Base-by-base conservation (phyloP, 495 filamentous ascomycete species). In the Sordaria brevicollis region DNA sequence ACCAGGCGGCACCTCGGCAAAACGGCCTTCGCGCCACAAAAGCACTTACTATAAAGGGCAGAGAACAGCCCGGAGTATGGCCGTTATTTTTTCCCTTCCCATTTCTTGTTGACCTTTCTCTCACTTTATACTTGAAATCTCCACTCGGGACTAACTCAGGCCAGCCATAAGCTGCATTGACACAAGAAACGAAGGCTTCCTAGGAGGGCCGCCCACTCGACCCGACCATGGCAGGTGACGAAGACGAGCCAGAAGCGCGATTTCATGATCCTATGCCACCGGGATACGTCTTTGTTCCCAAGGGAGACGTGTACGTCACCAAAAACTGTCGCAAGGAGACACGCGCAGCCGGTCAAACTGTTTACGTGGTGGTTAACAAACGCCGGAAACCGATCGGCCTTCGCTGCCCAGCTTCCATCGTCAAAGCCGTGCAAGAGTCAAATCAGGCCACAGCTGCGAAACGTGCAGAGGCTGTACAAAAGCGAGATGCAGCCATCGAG, bases 291-390 rank as follows among this genome's bases (percentile, higher is more conserved):
- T 80, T 80, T 25, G 76, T 83, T 21, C 74, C 68, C 13, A 82
- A 79, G 38, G 81, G 82, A 66, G 71, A 81, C 68, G 65, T 71
- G 2, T 84, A 81, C 71, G 70, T 79, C 33, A 83, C 81, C 34
- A 72, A 71, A 25, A 39, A 81, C 71, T 83, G 81, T 70, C 78
- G 80, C 35, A 70, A 71, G n/a, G 66, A 71, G 19, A 79, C 81
- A 4, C 75, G 75, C n/a, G 71, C 54, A 10, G 73, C 75, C 19
- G 68, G 68, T 29, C 67, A 76, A 37, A 69, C 69, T 5, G 67
- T 83, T 2, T 84, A 79, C 38, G 72, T 79, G 3, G 82, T 83
- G 15, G 19, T 74, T 10, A 67, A 79, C 65, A 67, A 68, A 4
- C 49, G 57, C 10, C 68, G 71, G 17, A 76, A 74, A 36, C 70